Evolutionary conservation across 2,329 filamentous ascomycete species (phyloP), one percentile per base, ranked within the genome.

Genomic region (Monilinia fructicola): DNA sequence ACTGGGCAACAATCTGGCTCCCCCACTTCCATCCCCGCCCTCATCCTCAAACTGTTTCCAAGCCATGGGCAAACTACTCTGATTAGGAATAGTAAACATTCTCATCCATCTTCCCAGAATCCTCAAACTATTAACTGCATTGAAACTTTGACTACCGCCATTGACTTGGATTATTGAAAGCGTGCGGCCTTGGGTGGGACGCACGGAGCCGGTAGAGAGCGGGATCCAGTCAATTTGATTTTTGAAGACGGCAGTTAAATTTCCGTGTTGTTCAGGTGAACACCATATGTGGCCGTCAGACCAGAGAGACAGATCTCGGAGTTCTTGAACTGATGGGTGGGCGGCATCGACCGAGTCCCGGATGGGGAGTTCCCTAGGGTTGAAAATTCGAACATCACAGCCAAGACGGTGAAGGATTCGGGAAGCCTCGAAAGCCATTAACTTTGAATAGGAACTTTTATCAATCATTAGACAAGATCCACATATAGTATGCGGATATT

Each of bases 171-270:
- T 84, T 28, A 90, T 80, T 1, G 83, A 83, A 0, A 90, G 78
- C 0, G 87, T 90, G 0, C 87, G 81, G 44, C 87, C 87, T 77
- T 90, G 87, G 0, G 87, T 90, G 0, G 86, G 87, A 0, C 87
- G 84, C 0, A 90, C 83, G 11, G 84, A 84, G 31, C 87, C 87
- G 0, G 83, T 83, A 1, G 79, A 82, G 0, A 90, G 78, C 0
- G 87, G 87, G 50, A 90, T 87, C 88, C 87, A 90, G 75, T 90
- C 87, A 58, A 90, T 89, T 70, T 90, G 87, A 70, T 88, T 87
- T 70, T 90, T 90, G 80, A 90, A 90, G 0, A 89, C 84, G 4
- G 82, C 85, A 0, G 87, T 89, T 80, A 89, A 71, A 69, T 86
- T 88, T 0, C 87, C 87, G 69, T 90, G 87, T 76, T 90, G 87